Evolutionary conservation across 345 rosid species (phyloP).

Genomic region (Eutrema heterophyllum): DNA sequence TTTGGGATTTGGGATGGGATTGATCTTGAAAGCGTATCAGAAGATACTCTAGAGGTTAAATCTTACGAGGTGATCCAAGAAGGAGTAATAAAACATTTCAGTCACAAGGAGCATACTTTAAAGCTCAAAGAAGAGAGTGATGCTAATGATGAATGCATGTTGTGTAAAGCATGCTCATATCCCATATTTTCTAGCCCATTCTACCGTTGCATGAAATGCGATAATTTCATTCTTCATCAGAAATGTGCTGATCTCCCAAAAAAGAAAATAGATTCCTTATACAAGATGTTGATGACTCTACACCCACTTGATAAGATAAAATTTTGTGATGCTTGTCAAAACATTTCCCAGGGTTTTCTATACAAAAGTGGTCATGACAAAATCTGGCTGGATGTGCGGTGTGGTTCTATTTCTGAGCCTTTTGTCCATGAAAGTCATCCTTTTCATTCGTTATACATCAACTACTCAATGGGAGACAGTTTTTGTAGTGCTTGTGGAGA

Average conservation of each 20-base stretch:
- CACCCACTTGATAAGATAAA: not conserved
- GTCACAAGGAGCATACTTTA: not conserved
- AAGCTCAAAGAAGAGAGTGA: not conserved
- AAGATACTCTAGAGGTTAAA: not conserved
- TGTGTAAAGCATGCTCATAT: not conserved
- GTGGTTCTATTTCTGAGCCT: constrained; percentile 13
- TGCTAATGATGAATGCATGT: not conserved
- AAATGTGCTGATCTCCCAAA: constrained; percentile 1
- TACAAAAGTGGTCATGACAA: not conserved
- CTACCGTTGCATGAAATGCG: not conserved
- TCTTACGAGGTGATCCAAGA: not conserved
- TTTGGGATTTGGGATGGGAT: constrained; percentile 1
- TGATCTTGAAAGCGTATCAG: not conserved
- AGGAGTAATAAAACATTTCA: not conserved
- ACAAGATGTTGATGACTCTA: not conserved
- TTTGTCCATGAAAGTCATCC: constrained; percentile 11
- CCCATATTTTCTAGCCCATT: not conserved
- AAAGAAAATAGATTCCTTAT: not conserved
- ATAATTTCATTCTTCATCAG: constrained; percentile 11
- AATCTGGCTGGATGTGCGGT: not conserved
- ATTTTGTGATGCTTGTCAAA: not conserved
- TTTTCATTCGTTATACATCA: not conserved
- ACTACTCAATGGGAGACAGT: not conserved
- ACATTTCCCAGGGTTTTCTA: not conserved
- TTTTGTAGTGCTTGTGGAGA: constrained; percentile 9